Base-by-base conservation (phyloP, 1,139 yeast species). In the Candida albicans region DNA sequence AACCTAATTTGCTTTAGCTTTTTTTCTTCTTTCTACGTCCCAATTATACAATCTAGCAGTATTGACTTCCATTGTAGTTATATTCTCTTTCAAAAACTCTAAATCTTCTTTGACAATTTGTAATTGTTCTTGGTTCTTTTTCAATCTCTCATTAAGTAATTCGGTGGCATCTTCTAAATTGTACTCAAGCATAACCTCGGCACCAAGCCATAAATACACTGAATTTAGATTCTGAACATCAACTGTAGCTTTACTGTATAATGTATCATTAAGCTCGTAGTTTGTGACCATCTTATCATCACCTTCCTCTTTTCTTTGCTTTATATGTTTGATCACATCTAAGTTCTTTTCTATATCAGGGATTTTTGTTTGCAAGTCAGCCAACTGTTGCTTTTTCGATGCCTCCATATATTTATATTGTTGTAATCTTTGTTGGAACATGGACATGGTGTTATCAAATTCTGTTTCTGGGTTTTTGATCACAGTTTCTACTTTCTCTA, bases 31-130 rank as follows among this genome's bases (percentile, higher is more conserved):
- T 58, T 87, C 93, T 8, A 93, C 96, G 60, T 90, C 96, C 96
- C 96, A 91, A 61, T 93, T 93, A 62, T 91, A 91, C 44, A 90
- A 81, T 53, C 99, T 77, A 1, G 99, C 98, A 13, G 96, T 89
- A 59, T 93, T 93, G 42, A 93, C 99, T 64, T 93, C 98, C 93
- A 93, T 88, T 3, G 98, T 91, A 18, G 99, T 93, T 52, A 93
- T 91, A 58, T 91, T 90, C 53, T 91, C 96, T 57, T 96, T 79
- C 56, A 95, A 71, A 57, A 84, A 93, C 57, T 88, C 96, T 53
- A 93, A 73, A 62, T 93, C 99, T 56, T 89, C 96, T 52, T 84
- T 79, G 32, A 93, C 84, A 8, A 75, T 65, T 26, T 64, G 59
- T 53, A 84, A 72, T 52, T 81, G 86, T 40, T 75, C 72, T 53